Conservation (phyloP, 2,329 filamentous ascomycete genomes). For the Pseudogymnoascus sp. region DNA sequence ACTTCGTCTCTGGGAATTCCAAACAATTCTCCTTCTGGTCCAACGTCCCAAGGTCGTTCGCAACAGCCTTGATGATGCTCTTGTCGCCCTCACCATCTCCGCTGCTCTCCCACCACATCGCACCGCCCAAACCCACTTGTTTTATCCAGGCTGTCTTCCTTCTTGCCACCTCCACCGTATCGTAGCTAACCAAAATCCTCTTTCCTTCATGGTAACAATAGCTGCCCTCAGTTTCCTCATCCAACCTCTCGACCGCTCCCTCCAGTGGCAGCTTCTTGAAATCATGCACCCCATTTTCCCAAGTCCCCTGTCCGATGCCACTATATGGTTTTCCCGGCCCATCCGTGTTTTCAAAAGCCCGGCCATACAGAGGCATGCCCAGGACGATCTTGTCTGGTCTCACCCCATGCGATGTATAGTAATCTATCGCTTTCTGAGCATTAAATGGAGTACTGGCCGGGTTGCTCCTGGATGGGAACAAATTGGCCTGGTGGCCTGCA, state of each 20-base stretch:
- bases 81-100: conserved; percentile 57
- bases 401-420: conserved; percentile 61
- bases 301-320: conserved; percentile 70
- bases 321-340: conserved; percentile 61
- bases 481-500: conserved; percentile 73
- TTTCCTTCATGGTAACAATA: conserved; percentile 63
- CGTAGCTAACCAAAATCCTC: conserved; percentile 68
- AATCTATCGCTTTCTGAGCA: conserved; percentile 58
- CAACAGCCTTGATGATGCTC: conserved; percentile 61
- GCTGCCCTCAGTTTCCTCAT: conserved; percentile 56
- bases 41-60: conserved; percentile 45
- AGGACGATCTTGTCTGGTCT: conserved; percentile 66
- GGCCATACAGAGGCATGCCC: conserved; percentile 88
- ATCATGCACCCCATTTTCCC: conserved; percentile 80
- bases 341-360: conserved; percentile 70
- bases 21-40: conserved; percentile 50
- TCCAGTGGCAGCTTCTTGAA: conserved; percentile 73
- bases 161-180: conserved; percentile 57
- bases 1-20: conserved; percentile 56
- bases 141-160: conserved; percentile 66
- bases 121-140: conserved; percentile 62
- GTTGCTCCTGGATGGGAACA: conserved; percentile 51
- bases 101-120: conserved; percentile 97
- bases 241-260: conserved; percentile 55
- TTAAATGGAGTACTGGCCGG: conserved; percentile 68